A percentile compares a stretch with the other conserved stretches of the same genome.
These are phyloP conservation scores for Trypanosoma congolense DNA, from an alignment of 208 protist genomes.

Conservation along the genomic window DNA sequence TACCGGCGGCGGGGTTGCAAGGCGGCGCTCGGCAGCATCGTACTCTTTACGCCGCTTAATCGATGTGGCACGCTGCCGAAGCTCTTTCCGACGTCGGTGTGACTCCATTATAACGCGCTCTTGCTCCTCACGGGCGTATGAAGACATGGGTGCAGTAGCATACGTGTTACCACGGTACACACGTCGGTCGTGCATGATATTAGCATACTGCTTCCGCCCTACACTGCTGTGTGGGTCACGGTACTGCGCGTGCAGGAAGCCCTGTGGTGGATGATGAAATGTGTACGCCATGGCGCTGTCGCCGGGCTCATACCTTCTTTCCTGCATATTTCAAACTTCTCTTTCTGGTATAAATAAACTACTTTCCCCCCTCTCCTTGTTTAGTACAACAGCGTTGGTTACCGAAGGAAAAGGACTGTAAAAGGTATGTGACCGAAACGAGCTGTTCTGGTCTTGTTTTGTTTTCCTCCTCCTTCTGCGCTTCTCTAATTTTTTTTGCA, in stretches of 20 bases:
- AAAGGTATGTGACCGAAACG: neutral
- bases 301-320: conserved; percentile 2
- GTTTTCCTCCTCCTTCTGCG: neutral
- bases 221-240: conserved; percentile 44
- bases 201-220: conserved; percentile 65
- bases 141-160: conserved; percentile 81
- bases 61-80: conserved; percentile 46
- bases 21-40: conserved; percentile 39
- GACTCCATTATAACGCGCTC: conserved; percentile 62
- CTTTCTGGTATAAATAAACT: neutral
- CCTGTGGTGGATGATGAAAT: conserved; percentile 85
- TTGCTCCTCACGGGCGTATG: conserved; percentile 56
- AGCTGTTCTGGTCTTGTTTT: neutral
- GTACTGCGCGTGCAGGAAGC: conserved; percentile 76
- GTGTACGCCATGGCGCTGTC: conserved; percentile 75
- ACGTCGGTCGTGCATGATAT: conserved; percentile 95
- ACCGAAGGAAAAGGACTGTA: too few relatives aligned
- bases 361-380: neutral
- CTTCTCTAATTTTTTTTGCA: neutral
- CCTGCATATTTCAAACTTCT: neutral
- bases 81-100: conserved; percentile 54
- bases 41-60: conserved; percentile 69
- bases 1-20: conserved; percentile 84
- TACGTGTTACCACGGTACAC: conserved; percentile 95
- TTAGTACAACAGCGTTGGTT: conserved; percentile 2